Conservation (phyloP, 2,329 filamentous ascomycete species). For the Claviceps maximensis region DNA sequence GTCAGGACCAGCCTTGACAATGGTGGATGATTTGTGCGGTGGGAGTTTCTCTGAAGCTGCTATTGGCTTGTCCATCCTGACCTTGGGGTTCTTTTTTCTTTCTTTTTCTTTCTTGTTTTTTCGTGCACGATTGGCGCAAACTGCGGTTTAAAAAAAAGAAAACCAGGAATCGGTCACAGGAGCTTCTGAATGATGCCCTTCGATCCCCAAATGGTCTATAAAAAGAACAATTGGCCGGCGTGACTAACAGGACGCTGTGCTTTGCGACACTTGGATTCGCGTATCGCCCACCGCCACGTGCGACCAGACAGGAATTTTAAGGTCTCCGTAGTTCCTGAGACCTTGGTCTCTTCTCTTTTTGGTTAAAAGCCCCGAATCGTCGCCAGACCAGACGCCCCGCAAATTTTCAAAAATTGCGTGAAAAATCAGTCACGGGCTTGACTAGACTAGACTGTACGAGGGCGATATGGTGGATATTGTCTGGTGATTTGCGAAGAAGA, state of each 20-base stretch:
- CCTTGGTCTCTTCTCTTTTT: background rate
- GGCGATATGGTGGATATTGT: background rate
- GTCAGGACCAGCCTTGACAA: background rate
- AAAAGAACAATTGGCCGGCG: too few species aligned
- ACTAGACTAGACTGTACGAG: background rate
- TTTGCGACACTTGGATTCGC: background rate
- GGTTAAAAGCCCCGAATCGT: background rate
- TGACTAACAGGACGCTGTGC: background rate
- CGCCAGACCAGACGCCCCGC: too few species aligned
- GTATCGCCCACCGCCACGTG: too few species aligned
- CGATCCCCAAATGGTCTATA: too few species aligned
- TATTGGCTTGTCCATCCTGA: background rate
- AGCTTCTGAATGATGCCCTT: too few species aligned
- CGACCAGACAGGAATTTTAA: background rate
- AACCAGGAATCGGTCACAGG: too few species aligned
- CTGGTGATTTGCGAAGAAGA: background rate
- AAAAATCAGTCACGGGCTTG: background rate
- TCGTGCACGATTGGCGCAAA: background rate
- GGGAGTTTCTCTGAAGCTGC: background rate
- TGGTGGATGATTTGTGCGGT: conserved; percentile 4
- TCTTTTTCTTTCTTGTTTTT: background rate
- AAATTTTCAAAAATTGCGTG: background rate
- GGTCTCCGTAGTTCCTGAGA: background rate
- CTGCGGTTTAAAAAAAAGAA: too few species aligned
- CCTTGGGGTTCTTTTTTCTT: background rate